Evolutionary conservation across 768 basidiomycete genomes (phyloP).

Genomic region (Naganishia randhawae): DNA sequence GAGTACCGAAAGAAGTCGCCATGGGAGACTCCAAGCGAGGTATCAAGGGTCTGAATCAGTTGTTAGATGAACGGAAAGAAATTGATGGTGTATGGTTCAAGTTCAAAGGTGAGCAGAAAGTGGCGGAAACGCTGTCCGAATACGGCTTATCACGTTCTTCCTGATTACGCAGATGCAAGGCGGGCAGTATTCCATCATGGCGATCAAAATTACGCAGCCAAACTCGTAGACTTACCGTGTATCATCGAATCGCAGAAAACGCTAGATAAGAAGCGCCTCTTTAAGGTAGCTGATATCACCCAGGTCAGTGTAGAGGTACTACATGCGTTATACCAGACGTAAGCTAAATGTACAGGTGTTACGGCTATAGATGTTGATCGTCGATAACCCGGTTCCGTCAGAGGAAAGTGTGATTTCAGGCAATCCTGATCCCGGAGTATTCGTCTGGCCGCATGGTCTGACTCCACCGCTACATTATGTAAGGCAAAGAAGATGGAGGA

Average conservation of each 20-base stretch:
- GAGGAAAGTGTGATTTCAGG: conserved; percentile 70
- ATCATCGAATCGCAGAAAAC: conserved; percentile 94
- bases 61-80: conserved; percentile 73
- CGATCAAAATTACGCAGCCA: conserved; percentile 74
- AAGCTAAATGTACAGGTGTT: conserved; percentile 31
- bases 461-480: conserved; percentile 88
- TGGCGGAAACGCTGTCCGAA: no score
- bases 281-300: conserved; percentile 97
- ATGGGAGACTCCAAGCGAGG: conserved; percentile 39
- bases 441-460: conserved; percentile 94
- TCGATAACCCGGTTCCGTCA: conserved; percentile 57
- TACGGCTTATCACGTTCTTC: neutral
- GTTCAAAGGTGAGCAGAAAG: conserved; percentile 70
- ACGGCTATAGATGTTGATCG: conserved; percentile 74
- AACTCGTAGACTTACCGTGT: conserved; percentile 92
- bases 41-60: conserved; percentile 61
- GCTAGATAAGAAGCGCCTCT: conserved; percentile 91
- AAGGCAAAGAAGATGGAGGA: conserved; percentile 86
- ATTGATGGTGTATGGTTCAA: conserved; percentile 91
- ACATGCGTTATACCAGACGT: no score
- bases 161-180: conserved; percentile 67
- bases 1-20: conserved; percentile 71
- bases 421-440: conserved; percentile 84
- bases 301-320: conserved; percentile 60
- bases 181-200: conserved; percentile 84